A percentile compares a stretch with the other conserved stretches of the same genome.
These are phyloP conservation scores for Aureobasidium sp. DNA, from an alignment of 2,329 filamentous ascomycete genomes.

Conservation along the genomic window DNA sequence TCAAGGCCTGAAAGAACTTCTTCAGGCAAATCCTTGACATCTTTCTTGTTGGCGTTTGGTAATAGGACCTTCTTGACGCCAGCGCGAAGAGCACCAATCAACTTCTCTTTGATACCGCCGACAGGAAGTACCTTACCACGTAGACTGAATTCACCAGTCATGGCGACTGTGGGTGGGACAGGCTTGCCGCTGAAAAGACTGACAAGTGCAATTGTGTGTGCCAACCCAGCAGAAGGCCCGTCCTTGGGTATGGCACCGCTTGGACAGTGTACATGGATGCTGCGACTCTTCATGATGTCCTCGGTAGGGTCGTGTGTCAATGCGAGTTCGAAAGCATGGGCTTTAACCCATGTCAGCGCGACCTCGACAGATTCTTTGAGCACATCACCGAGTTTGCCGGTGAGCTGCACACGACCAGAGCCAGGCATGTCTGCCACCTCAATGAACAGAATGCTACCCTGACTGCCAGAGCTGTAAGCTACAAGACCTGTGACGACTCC, in stretches of 20 bases:
- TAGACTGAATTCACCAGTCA: constrained; percentile 78
- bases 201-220: constrained; percentile 88
- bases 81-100: constrained; percentile 86
- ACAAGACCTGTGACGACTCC: constrained; percentile 95
- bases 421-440: constrained; percentile 98
- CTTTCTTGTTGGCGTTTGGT: constrained; percentile 82
- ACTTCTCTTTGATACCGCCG: constrained; percentile 96
- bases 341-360: constrained; percentile 93
- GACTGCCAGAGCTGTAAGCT: constrained; percentile 84
- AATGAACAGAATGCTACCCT: constrained; percentile 95
- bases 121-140: constrained; percentile 88
- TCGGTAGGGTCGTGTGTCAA: constrained; percentile 71
- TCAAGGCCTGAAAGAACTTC: constrained; percentile 82
- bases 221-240: constrained; percentile 73
- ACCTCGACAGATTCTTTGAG: constrained; percentile 97
- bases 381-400: constrained; percentile 91
- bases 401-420: constrained; percentile 83
- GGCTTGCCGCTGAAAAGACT: constrained; percentile 78
- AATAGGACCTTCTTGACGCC: constrained; percentile 92
- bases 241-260: constrained; percentile 94
- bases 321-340: constrained; percentile 84
- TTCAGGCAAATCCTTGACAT: constrained; percentile 79
- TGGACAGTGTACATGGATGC: constrained; percentile 93
- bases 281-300: constrained; percentile 93
- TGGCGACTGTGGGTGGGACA: constrained; percentile 86